Conservation (phyloP, 2,329 filamentous ascomycete species). For the Chaetomium strumarium region DNA sequence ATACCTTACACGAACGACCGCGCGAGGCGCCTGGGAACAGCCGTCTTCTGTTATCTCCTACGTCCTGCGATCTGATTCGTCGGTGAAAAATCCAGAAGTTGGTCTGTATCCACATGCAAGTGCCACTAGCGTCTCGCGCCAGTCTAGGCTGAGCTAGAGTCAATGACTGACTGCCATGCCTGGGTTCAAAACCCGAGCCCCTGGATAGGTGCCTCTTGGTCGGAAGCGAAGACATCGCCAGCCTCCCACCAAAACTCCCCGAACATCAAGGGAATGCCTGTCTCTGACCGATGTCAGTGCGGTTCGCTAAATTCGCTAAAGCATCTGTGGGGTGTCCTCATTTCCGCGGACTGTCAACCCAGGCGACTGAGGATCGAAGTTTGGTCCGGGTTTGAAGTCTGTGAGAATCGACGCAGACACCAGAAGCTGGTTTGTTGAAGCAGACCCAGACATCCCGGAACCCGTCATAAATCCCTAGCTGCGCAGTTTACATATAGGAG, state of each 20-base stretch:
- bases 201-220: background rate
- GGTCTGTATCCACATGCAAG: slow-evolving; percentile 2
- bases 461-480: too few relatives aligned
- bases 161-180: background rate
- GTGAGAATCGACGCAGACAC: too few relatives aligned
- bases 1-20: too few relatives aligned
- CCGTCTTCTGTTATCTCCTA: too few relatives aligned
- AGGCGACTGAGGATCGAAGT: too few relatives aligned
- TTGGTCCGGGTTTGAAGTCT: too few relatives aligned
- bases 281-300: background rate
- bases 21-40: too few relatives aligned
- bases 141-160: background rate
- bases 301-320: background rate
- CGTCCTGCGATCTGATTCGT: too few relatives aligned
- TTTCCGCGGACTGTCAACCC: background rate
- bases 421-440: too few relatives aligned
- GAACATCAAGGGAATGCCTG: background rate
- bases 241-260: background rate
- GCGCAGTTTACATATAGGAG: too few relatives aligned
- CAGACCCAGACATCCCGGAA: too few relatives aligned
- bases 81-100: too few relatives aligned
- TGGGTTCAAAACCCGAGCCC: slow-evolving; percentile 2
- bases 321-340: background rate
- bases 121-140: slow-evolving; percentile 10
- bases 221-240: background rate